Conservation (phyloP, 306 rosid genomes). For the Acmispon strigosus region DNA sequence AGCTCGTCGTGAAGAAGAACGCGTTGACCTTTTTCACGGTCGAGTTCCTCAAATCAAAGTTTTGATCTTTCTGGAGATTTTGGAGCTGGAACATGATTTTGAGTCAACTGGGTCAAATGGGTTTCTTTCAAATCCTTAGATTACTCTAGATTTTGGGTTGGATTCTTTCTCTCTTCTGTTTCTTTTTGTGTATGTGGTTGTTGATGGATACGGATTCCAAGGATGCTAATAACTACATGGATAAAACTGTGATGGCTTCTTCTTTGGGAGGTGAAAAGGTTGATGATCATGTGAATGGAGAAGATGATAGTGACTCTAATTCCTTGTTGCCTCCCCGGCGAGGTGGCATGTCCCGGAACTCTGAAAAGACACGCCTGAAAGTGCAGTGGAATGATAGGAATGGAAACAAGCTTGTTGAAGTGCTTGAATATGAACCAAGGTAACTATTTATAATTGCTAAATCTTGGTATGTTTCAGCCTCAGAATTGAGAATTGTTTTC, state of each 20-base stretch:
- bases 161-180: neutral
- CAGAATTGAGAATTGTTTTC: neutral
- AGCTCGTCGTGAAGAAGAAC: slow-evolving; percentile 7
- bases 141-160: neutral
- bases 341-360: slow-evolving; percentile 72
- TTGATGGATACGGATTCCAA: slow-evolving; percentile 51
- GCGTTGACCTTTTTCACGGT: slow-evolving; percentile 40
- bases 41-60: slow-evolving; percentile 8
- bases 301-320: slow-evolving; percentile 63
- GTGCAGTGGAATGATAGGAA: slow-evolving; percentile 96
- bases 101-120: slow-evolving; percentile 29
- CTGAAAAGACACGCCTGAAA: slow-evolving; percentile 51
- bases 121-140: slow-evolving; percentile 12
- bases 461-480: slow-evolving; percentile 1
- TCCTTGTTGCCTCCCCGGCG: slow-evolving; percentile 65
- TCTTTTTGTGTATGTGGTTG: neutral
- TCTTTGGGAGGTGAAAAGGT: slow-evolving; percentile 32
- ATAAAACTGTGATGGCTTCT: slow-evolving; percentile 28
- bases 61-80: slow-evolving; percentile 26
- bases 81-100: slow-evolving; percentile 17
- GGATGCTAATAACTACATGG: slow-evolving; percentile 45
- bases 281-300: slow-evolving; percentile 61
- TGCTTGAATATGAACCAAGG: slow-evolving; percentile 87
- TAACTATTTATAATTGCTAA: slow-evolving; percentile 17
- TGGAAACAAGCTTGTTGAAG: slow-evolving; percentile 87